These are phyloP conservation scores for Talaromyces trachyspermus DNA, from an alignment of 495 filamentous ascomycete genomes.

Conservation along the genomic window DNA sequence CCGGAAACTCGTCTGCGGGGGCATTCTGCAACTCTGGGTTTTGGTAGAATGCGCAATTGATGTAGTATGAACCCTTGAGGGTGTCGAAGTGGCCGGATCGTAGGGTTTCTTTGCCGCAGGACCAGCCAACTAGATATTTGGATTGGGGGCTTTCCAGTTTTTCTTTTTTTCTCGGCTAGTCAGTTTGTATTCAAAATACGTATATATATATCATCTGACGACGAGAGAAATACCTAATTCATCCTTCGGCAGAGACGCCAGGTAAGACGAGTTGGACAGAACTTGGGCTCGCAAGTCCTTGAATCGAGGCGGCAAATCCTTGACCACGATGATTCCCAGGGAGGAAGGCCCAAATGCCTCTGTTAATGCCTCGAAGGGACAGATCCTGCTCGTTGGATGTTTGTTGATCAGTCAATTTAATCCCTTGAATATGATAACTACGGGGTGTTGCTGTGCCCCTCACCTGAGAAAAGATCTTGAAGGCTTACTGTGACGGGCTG, in stretches of 20 bases:
- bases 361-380: conserved; percentile 68
- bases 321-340: conserved; percentile 86
- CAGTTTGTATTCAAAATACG: too few species aligned
- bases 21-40: conserved; percentile 54
- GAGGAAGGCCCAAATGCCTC: conserved; percentile 88
- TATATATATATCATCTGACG: too few species aligned
- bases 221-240: conserved; percentile 55
- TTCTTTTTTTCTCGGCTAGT: too few species aligned
- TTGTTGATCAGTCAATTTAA: too few species aligned
- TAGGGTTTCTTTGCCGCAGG: conserved; percentile 89
- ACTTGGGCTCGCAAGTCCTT: conserved; percentile 57
- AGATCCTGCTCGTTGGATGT: conserved; percentile 42
- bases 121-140: conserved; percentile 63
- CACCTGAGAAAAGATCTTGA: conserved; percentile 39
- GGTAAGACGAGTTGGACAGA: conserved; percentile 79
- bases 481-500: conserved; percentile 50
- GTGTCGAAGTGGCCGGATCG: conserved; percentile 85
- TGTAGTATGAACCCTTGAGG: conserved; percentile 92
- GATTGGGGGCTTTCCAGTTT: conserved; percentile 37
- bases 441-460: neutral
- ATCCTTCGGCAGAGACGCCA: conserved; percentile 69
- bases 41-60: conserved; percentile 91
- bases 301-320: conserved; percentile 69
- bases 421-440: neutral
- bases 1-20: conserved; percentile 48